A percentile compares a stretch with the other conserved stretches of the same genome.
phyloP scores from a whole-genome alignment of 1,284 basidiomycete genomes.

The Grifola frondosa region DNA sequence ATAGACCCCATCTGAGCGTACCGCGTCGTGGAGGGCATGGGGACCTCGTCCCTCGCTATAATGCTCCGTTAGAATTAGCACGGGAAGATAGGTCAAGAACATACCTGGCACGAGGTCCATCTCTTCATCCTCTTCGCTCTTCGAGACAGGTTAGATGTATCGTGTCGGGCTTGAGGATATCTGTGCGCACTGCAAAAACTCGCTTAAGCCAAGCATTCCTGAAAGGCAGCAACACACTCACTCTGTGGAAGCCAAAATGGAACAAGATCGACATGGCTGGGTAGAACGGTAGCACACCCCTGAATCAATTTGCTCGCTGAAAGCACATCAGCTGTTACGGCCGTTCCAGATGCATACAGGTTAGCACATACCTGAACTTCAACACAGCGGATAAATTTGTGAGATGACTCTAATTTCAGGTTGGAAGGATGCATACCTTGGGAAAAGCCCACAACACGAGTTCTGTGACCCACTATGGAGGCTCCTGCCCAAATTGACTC shows the following conservation, averaged over 20 bases:
- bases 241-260: slow-evolving; percentile 98
- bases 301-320: slow-evolving; percentile 88
- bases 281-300: slow-evolving; percentile 89
- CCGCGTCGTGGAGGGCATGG: no score
- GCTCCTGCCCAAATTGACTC: slow-evolving; percentile 94
- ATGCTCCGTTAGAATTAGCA: background rate
- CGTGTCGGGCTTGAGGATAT: slow-evolving; percentile 85
- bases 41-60: slow-evolving; percentile 69
- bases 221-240: no score
- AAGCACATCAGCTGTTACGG: no score
- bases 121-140: slow-evolving; percentile 84
- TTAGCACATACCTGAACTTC: slow-evolving; percentile 14
- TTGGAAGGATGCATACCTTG: no score
- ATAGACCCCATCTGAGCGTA: no score
- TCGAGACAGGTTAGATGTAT: slow-evolving; percentile 87
- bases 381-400: slow-evolving; percentile 39
- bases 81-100: background rate
- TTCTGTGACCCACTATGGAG: slow-evolving; percentile 94
- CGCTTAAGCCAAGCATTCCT: slow-evolving; percentile 6
- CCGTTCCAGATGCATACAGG: no score
- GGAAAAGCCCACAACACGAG: slow-evolving; percentile 90
- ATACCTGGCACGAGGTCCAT: slow-evolving; percentile 53
- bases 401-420: no score
- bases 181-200: slow-evolving; percentile 72
- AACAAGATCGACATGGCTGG: slow-evolving; percentile 91